Evolutionary conservation across 225 moss, liverwort and hornwort genomes (phyloP).

Genomic region (Bryum argenteum): DNA sequence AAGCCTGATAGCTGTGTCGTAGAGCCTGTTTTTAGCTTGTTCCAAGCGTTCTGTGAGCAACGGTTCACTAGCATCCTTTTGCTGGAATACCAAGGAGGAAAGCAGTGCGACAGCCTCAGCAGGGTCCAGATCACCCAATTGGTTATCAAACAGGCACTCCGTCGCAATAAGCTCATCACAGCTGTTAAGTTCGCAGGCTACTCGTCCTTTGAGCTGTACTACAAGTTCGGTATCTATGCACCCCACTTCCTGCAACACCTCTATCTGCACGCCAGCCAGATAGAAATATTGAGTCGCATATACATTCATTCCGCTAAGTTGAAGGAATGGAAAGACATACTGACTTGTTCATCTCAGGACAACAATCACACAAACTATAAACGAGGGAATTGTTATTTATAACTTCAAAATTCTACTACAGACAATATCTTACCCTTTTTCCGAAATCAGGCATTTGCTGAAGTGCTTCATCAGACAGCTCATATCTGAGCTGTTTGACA

Average conservation of each 20-base stretch:
- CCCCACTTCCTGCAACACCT: slow-evolving; percentile 87
- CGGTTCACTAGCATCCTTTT: slow-evolving; percentile 88
- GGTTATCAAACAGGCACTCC: slow-evolving; percentile 96
- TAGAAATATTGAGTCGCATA: background rate
- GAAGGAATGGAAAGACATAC: background rate
- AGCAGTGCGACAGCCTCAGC: slow-evolving; percentile 95
- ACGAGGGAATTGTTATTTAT: slow-evolving; percentile 10
- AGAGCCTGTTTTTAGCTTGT: slow-evolving; percentile 80
- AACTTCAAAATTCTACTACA: background rate
- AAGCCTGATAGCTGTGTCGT: slow-evolving; percentile 76
- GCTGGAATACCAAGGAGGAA: slow-evolving; percentile 97
- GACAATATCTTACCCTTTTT: slow-evolving; percentile 66
- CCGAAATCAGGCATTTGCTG: slow-evolving; percentile 99
- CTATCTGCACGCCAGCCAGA: slow-evolving; percentile 60
- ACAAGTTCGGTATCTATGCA: slow-evolving; percentile 91
- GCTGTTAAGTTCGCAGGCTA: slow-evolving; percentile 98
- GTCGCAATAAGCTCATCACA: slow-evolving; percentile 98
- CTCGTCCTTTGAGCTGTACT: slow-evolving; percentile 95
- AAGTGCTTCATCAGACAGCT: slow-evolving; percentile 97
- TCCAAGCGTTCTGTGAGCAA: slow-evolving; percentile 80
- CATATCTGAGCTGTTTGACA: slow-evolving; percentile 89
- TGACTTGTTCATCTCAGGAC: background rate
- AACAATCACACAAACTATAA: background rate
- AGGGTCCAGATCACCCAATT: slow-evolving; percentile 88
- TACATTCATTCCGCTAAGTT: background rate